Percentiles rank a stretch among this genome's conserved stretches.
These are phyloP conservation scores for Fagopyrum tataricum DNA, from an alignment of 148 eudicot species.

Conservation along the genomic window DNA sequence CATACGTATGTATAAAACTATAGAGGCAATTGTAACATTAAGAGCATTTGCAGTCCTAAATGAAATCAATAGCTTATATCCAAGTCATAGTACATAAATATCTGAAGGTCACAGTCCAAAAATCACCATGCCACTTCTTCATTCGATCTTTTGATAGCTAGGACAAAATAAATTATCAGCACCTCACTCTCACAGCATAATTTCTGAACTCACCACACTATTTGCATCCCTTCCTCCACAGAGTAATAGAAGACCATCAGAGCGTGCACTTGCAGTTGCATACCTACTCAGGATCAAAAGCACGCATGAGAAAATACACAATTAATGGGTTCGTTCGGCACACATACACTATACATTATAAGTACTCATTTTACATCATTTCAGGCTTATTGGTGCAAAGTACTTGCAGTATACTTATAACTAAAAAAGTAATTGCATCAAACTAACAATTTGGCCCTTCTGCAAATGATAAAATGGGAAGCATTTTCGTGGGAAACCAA, in stretches of 20 bases:
- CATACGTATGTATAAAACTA: neutral
- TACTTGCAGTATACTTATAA: no score
- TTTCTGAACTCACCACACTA: constrained; percentile 74
- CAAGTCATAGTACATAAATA: neutral
- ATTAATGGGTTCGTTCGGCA: neutral
- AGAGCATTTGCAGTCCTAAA: neutral
- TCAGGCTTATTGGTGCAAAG: no score
- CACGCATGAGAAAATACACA: neutral
- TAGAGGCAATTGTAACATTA: neutral
- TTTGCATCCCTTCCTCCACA: constrained; percentile 98
- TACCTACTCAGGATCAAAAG: constrained; percentile 46
- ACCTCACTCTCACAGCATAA: neutral
- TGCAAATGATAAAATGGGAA: neutral
- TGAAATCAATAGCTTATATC: neutral
- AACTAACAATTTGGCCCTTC: neutral
- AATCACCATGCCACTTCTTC: neutral
- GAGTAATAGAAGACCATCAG: constrained; percentile 96
- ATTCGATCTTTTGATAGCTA: no score
- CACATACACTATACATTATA: no score
- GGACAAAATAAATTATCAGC: neutral
- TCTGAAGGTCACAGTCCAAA: neutral
- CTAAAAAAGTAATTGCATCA: no score
- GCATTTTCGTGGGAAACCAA: constrained; percentile 11
- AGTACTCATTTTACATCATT: no score
- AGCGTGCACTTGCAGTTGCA: constrained; percentile 98